Evolutionary conservation across 805 yeast genomes (phyloP), one percentile per base, ranked within the genome.

Genomic region (Candida insectalens): DNA sequence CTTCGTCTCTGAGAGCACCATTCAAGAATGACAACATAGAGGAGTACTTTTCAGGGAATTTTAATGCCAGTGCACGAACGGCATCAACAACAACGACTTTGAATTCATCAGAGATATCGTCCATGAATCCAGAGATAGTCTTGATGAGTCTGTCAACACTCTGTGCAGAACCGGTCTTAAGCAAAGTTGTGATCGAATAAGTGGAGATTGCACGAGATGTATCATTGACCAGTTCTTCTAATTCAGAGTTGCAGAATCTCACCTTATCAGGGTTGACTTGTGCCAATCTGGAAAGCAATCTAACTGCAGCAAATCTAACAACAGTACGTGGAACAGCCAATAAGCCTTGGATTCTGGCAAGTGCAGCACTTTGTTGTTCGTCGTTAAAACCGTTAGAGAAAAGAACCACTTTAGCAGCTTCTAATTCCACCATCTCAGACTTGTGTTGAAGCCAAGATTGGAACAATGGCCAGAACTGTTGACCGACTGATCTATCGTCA

Each of bases 61-160:
- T 89, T 52, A 87, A 67, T 4, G 96, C 89, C 57, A 92, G 67
- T 31, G 89, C 80, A 53, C 94, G 82, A 46, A 92, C 78, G 6
- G 98, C 96, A 54, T 92, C 97, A 43, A 92, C 84, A 34, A 92
- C 94, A 44, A 88, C 89, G 39, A 87, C 74, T 59, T 85, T 85
- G 67, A 92, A 92, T 55, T 92, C 98, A 58, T 92, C 98, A 21
- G 95, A 75, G 43, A 92, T 89, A 45, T 89, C 96, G 53, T 74
- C 83, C 81, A 89, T 83, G 55, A 88, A 81, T 25, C 80, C 78
- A 21, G 92, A 69, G 62, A 92, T 85, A 36, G 87, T 88, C 42
- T 78, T 69, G 59, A 92, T 84, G 47, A 92, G 71, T 49, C 95
- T 72, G 55, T 89, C 95, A 36, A 92, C 95, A 45, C 74, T 73